These are phyloP conservation scores for Gossypium anomalum DNA, from an alignment of 345 rosid species.

Conservation along the genomic window DNA sequence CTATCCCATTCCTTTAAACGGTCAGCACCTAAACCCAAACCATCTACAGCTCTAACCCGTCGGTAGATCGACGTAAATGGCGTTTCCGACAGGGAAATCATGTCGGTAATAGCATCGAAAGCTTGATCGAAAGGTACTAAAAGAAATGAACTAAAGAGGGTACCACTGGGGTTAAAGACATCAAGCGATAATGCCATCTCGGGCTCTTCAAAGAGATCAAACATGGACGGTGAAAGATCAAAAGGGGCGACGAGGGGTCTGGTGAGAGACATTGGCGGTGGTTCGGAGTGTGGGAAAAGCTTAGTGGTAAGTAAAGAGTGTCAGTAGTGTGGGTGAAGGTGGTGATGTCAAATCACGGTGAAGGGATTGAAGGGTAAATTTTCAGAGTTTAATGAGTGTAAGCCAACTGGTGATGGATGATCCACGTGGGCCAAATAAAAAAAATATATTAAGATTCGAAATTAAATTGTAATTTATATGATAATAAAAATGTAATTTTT, in stretches of 20 bases:
- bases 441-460: too few species aligned
- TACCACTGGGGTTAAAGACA: not conserved
- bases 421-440: too few species aligned
- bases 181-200: not conserved
- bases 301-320: too few species aligned
- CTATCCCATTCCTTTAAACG: conserved; percentile 3
- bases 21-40: not conserved
- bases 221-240: not conserved
- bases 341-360: not conserved
- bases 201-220: not conserved
- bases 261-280: not conserved
- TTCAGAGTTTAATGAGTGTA: not conserved
- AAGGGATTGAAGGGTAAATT: not conserved
- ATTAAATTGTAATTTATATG: too few species aligned
- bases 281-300: not conserved
- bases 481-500: too few species aligned
- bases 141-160: not conserved
- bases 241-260: not conserved
- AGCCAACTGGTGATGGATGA: not conserved
- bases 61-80: not conserved
- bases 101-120: not conserved
- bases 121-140: not conserved
- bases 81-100: not conserved
- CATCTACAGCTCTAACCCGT: not conserved
- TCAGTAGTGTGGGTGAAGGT: not conserved